phyloP scores from a whole-genome alignment of 2,329 filamentous ascomycete species.

The Talaromyces sp. region DNA sequence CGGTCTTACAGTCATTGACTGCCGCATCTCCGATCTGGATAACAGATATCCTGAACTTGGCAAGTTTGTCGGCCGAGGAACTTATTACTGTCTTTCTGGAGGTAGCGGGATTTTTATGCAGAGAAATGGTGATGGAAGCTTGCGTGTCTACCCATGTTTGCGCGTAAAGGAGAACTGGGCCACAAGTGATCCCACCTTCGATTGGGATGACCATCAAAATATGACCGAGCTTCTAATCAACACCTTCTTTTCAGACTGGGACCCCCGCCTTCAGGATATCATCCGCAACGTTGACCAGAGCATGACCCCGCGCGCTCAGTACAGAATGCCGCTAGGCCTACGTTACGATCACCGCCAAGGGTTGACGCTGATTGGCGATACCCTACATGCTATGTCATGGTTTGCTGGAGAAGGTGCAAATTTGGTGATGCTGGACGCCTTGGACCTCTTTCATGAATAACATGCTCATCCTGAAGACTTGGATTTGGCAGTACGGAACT shows the following conservation, averaged over 20 bases:
- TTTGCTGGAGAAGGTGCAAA: constrained; percentile 31
- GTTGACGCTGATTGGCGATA: constrained; percentile 29
- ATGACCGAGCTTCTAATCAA: not conserved
- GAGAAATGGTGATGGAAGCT: not conserved
- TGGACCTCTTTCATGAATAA: constrained; percentile 6
- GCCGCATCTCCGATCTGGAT: constrained; percentile 26
- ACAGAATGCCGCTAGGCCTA: constrained; percentile 28
- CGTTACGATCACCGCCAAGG: constrained; percentile 25
- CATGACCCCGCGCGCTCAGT: constrained; percentile 18
- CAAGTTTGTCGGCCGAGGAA: constrained; percentile 20
- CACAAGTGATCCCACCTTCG: not conserved
- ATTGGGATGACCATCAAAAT: not conserved
- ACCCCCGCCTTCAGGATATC: constrained; percentile 21
- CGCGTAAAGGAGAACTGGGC: not conserved
- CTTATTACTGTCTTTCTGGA: constrained; percentile 25
- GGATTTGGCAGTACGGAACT: not conserved
- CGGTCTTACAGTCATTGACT: constrained; percentile 23
- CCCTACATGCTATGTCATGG: constrained; percentile 30
- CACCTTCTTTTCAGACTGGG: not conserved
- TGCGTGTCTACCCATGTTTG: not conserved
- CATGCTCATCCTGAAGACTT: not conserved
- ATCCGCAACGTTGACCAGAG: constrained; percentile 15
- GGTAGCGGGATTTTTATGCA: not conserved
- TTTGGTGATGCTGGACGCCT: constrained; percentile 9
- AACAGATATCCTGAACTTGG: constrained; percentile 20